A percentile compares a stretch with the other conserved stretches of the same genome.
Conservation (phyloP, 2,329 filamentous ascomycete genomes). For the Dothidotthia symphoricarpi region DNA sequence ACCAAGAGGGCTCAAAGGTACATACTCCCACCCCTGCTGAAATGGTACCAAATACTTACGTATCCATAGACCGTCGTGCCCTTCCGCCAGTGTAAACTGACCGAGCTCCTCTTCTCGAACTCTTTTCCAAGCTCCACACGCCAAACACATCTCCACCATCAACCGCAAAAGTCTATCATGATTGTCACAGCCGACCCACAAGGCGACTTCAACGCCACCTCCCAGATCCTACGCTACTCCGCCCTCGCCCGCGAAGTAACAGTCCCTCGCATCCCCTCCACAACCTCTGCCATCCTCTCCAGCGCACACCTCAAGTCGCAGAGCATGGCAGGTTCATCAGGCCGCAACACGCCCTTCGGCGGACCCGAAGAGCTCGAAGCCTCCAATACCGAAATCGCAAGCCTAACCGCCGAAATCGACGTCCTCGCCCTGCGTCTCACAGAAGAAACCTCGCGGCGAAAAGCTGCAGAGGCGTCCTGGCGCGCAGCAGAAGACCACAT, state of each 20-base stretch:
- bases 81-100: slow-evolving; percentile 59
- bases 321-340: slow-evolving; percentile 40
- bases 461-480: slow-evolving; percentile 71
- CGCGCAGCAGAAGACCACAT: slow-evolving; percentile 62
- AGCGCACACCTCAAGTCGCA: slow-evolving; percentile 29
- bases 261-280: slow-evolving; percentile 81
- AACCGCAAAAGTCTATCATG: slow-evolving; percentile 87
- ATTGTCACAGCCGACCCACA: slow-evolving; percentile 91
- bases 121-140: slow-evolving; percentile 50
- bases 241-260: slow-evolving; percentile 91
- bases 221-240: slow-evolving; percentile 91
- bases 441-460: slow-evolving; percentile 67
- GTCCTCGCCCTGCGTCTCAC: slow-evolving; percentile 67
- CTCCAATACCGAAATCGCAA: slow-evolving; percentile 75
- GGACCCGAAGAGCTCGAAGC: slow-evolving; percentile 70
- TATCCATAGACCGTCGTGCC: slow-evolving; percentile 62
- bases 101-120: slow-evolving; percentile 54
- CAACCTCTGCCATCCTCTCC: slow-evolving; percentile 66
- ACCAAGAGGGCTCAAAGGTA: slow-evolving; percentile 71
- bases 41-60: slow-evolving; percentile 12
- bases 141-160: slow-evolving; percentile 43
- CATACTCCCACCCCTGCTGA: not conserved
- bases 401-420: slow-evolving; percentile 76
- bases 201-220: slow-evolving; percentile 95
- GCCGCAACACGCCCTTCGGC: slow-evolving; percentile 49